Conservation (phyloP, 176 grass and related monocot species). For the Aegilops tauschii region DNA sequence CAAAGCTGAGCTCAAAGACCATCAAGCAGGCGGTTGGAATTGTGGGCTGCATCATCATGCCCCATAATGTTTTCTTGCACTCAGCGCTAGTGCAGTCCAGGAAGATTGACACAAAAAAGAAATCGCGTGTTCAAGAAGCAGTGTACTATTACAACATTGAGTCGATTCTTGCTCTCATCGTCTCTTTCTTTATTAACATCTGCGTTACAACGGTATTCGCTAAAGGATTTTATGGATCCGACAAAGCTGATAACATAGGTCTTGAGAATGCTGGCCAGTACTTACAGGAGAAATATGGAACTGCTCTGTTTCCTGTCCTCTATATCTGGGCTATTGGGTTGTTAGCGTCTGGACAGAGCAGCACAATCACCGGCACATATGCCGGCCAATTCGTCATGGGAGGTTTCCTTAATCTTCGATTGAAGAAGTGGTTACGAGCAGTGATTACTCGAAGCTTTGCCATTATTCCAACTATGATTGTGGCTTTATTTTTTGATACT, state of each 20-base stretch:
- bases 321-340: conserved; percentile 94
- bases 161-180: conserved; percentile 66
- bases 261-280: conserved; percentile 93
- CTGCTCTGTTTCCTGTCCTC: conserved; percentile 68
- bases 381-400: conserved; percentile 96
- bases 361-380: conserved; percentile 89
- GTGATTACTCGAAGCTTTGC: conserved; percentile 86
- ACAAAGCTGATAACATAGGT: conserved; percentile 63
- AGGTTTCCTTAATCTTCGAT: conserved; percentile 88
- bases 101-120: conserved; percentile 77
- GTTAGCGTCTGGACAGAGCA: conserved; percentile 92
- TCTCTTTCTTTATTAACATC: conserved; percentile 91
- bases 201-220: conserved; percentile 88
- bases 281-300: conserved; percentile 88
- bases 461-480: conserved; percentile 88
- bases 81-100: conserved; percentile 89
- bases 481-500: conserved; percentile 89
- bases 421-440: conserved; percentile 92
- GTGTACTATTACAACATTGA: conserved; percentile 91
- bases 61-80: conserved; percentile 91
- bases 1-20: conserved; percentile 71
- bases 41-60: conserved; percentile 94
- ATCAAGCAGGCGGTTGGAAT: conserved; percentile 87
- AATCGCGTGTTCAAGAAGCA: conserved; percentile 75
- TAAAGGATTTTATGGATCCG: conserved; percentile 83